Base-by-base conservation (phyloP, 2,329 filamentous ascomycete genomes). In the Trematosphaeria pertusa region DNA sequence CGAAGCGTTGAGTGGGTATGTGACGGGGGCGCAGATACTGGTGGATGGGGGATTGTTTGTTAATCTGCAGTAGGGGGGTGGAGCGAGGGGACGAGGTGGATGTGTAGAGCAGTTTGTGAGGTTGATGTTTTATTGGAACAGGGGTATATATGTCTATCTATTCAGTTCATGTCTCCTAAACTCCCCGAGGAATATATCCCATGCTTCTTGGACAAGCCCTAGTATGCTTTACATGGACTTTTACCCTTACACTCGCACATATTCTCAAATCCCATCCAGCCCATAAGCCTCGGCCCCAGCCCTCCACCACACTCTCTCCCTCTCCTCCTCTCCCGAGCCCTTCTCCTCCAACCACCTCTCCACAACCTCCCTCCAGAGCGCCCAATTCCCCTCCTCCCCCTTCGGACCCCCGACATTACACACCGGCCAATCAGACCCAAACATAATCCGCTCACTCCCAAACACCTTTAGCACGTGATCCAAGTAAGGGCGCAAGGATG, bases 371-470 rank as follows among this genome's bases (percentile, higher is more conserved):
- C 78, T 82, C 92, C 92, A 97, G 59, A 87, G 82, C 26, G 75
- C 74, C 91, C 91, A 96, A 22, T 88, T 85, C 12, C 54, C 59
- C 17, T 77, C 72, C 37, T 80, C 75, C 32, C 78, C 78, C 1
- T 71, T 73, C 0, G 80, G 80, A 2, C 81, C 81, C 0, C 83
- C 82, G 24, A 90, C 75, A 52, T 90, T 92, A 73, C 91, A 96
- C 1, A 97, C 87, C 2, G 93, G 92, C 93, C 93, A 97, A 71
- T 97, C 91, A 55, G 88, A 92, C 18, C 87, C 92, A 71, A 94
- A 97, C 87, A 97, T 91, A 66, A 94, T 81, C 54, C 90, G 81
- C 17, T 77, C 67, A 0, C 87, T 75, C 1, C 88, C 86, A 64
- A 96, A 97, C 1, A 81, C 81, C 20, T 85, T 81, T 41, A 95